phyloP scores from a whole-genome alignment of 441 rosid genomes.

The Croton setiger region DNA sequence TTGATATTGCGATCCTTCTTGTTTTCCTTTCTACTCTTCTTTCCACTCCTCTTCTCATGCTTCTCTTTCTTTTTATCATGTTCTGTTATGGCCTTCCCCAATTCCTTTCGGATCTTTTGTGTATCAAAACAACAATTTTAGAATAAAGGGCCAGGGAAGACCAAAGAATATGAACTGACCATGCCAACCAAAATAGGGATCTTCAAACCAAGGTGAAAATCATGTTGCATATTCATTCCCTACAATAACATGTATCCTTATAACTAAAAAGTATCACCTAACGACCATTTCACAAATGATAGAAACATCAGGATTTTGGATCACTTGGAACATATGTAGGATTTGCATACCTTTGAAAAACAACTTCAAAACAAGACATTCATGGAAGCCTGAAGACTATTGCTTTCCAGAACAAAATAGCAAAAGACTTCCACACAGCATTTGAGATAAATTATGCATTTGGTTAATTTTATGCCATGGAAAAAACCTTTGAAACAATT shows the following conservation, averaged over 20 bases:
- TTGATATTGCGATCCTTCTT: neutral
- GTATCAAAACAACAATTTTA: conserved; percentile 64
- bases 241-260: neutral
- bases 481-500: too few species aligned
- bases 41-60: conserved; percentile 30
- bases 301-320: too few species aligned
- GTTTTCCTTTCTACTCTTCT: conserved; percentile 28
- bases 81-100: conserved; percentile 33
- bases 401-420: too few species aligned
- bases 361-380: too few species aligned
- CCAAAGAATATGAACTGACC: conserved; percentile 33
- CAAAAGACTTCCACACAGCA: too few species aligned
- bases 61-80: conserved; percentile 33
- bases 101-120: conserved; percentile 54
- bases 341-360: too few species aligned
- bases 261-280: neutral
- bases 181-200: conserved; percentile 17
- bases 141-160: conserved; percentile 28
- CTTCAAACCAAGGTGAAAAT: conserved; percentile 9
- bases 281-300: too few species aligned
- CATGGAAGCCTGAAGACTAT: too few species aligned
- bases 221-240: conserved; percentile 3
- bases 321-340: too few species aligned
- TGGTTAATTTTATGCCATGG: too few species aligned
- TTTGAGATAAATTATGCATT: too few species aligned